A percentile compares a stretch with the other conserved stretches of the same genome.
These are phyloP conservation scores for Ogataea methylovora DNA, from an alignment of 805 yeast species.

Conservation along the genomic window DNA sequence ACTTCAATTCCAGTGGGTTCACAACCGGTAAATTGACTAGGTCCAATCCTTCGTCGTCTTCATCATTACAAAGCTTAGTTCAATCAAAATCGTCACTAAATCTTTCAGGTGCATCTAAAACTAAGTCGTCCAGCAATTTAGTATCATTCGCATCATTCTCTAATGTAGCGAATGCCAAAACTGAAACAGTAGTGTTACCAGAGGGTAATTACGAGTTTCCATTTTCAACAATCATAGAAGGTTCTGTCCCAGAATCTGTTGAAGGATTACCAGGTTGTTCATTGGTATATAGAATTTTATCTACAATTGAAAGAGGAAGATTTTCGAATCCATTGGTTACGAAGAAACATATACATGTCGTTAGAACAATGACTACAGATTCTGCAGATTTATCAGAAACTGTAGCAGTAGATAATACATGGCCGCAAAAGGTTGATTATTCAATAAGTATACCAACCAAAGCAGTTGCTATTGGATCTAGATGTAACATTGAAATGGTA, in stretches of 20 bases:
- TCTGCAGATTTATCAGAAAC: slow-evolving; percentile 85
- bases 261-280: slow-evolving; percentile 85
- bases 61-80: slow-evolving; percentile 34
- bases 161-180: slow-evolving; percentile 7
- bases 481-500: slow-evolving; percentile 58
- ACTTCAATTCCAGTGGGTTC: slow-evolving; percentile 14
- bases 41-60: slow-evolving; percentile 33
- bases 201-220: slow-evolving; percentile 90
- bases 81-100: slow-evolving; percentile 22
- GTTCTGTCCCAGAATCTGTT: slow-evolving; percentile 76
- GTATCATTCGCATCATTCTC: slow-evolving; percentile 12
- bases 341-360: slow-evolving; percentile 67
- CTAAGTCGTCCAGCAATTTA: slow-evolving; percentile 29
- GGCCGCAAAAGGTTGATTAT: slow-evolving; percentile 94
- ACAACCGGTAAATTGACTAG: slow-evolving; percentile 24
- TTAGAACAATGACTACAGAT: slow-evolving; percentile 84
- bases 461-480: slow-evolving; percentile 86
- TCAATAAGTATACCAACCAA: slow-evolving; percentile 78
- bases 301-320: slow-evolving; percentile 77
- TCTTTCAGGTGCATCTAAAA: slow-evolving; percentile 3
- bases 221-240: slow-evolving; percentile 78
- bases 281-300: slow-evolving; percentile 64
- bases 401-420: slow-evolving; percentile 86
- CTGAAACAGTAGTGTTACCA: slow-evolving; percentile 34
- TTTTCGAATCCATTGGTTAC: slow-evolving; percentile 58